Percentiles rank a stretch among this genome's conserved stretches.
phyloP scores from a whole-genome alignment of 1,284 basidiomycete species.

The Melampsora larici-populina region DNA sequence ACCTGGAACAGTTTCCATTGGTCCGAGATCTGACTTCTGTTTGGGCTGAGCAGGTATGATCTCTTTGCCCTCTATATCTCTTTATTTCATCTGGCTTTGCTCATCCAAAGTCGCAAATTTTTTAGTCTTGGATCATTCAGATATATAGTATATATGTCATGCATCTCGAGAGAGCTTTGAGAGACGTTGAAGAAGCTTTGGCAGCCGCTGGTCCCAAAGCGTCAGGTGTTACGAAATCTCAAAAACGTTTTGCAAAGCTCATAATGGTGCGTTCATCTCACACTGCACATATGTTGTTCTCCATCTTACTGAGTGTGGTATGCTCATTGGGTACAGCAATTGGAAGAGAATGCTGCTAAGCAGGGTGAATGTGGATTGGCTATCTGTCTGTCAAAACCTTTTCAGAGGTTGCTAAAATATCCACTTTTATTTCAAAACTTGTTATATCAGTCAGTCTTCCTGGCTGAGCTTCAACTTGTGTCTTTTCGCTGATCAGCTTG shows the following conservation, averaged over 20 bases:
- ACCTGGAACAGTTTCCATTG: conserved; percentile 86
- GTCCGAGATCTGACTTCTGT: conserved; percentile 86
- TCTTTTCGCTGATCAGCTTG: background rate
- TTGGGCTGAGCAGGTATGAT: conserved; percentile 75
- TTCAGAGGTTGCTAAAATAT: conserved; percentile 93
- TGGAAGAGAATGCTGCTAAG: conserved; percentile 75
- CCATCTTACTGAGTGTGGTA: background rate
- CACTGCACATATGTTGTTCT: background rate
- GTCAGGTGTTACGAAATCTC: conserved; percentile 6
- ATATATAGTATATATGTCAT: conserved; percentile 88
- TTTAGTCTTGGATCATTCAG: conserved; percentile 80
- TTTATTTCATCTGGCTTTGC: conserved; percentile 10
- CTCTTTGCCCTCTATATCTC: background rate
- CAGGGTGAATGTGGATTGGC: conserved; percentile 88
- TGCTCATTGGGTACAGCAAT: conserved; percentile 45
- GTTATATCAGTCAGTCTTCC: conserved; percentile 38
- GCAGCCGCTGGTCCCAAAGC: conserved; percentile 58
- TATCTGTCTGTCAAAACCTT: conserved; percentile 82
- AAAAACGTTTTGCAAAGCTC: conserved; percentile 28
- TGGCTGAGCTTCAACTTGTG: background rate
- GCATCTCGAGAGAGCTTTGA: conserved; percentile 81
- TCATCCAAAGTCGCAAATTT: conserved; percentile 30
- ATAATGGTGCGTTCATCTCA: conserved; percentile 29
- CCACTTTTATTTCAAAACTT: conserved; percentile 95
- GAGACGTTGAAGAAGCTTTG: conserved; percentile 76